These are phyloP conservation scores for Crithidia sp. DNA, from an alignment of 208 protist genomes.

Conservation along the genomic window DNA sequence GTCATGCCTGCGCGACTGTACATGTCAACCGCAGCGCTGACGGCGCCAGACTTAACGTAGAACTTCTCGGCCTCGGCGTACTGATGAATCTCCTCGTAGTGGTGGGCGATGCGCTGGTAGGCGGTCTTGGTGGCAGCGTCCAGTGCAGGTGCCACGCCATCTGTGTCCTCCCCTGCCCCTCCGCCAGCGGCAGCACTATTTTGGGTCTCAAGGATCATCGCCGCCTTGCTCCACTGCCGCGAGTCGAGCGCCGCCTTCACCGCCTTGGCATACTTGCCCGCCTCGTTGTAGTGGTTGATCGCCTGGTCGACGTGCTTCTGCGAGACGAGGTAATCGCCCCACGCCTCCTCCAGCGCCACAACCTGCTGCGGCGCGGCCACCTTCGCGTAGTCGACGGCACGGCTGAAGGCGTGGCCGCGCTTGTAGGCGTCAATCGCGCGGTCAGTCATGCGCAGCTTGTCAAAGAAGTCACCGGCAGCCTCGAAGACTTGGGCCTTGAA, in stretches of 20 bases:
- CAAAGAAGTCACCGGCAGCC: slow-evolving; percentile 96
- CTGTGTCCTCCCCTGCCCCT: neutral
- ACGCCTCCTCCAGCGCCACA: slow-evolving; percentile 92
- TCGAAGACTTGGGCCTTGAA: slow-evolving; percentile 94
- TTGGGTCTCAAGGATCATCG: slow-evolving; percentile 82
- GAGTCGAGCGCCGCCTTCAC: slow-evolving; percentile 96
- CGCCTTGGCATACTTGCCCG: slow-evolving; percentile 94
- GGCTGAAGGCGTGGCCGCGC: slow-evolving; percentile 93
- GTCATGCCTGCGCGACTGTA: slow-evolving; percentile 93
- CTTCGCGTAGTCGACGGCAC: slow-evolving; percentile 94
- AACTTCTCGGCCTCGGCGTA: slow-evolving; percentile 95
- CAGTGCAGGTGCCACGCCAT: neutral
- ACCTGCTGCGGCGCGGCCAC: slow-evolving; percentile 81
- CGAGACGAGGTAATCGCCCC: slow-evolving; percentile 97
- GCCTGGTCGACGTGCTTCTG: slow-evolving; percentile 96
- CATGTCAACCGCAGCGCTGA: slow-evolving; percentile 96
- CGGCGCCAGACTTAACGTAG: slow-evolving; percentile 90
- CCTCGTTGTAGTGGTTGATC: slow-evolving; percentile 98
- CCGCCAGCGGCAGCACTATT: slow-evolving; percentile 39
- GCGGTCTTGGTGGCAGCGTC: slow-evolving; percentile 67
- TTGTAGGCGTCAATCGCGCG: slow-evolving; percentile 95
- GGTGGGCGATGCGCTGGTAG: slow-evolving; percentile 92
- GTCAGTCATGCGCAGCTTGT: slow-evolving; percentile 93
- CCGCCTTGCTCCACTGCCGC: slow-evolving; percentile 95
- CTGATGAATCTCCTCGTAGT: slow-evolving; percentile 94